A percentile compares a stretch with the other conserved stretches of the same genome.
Conservation (phyloP, 495 filamentous ascomycete species). For the Poronia punctata region DNA sequence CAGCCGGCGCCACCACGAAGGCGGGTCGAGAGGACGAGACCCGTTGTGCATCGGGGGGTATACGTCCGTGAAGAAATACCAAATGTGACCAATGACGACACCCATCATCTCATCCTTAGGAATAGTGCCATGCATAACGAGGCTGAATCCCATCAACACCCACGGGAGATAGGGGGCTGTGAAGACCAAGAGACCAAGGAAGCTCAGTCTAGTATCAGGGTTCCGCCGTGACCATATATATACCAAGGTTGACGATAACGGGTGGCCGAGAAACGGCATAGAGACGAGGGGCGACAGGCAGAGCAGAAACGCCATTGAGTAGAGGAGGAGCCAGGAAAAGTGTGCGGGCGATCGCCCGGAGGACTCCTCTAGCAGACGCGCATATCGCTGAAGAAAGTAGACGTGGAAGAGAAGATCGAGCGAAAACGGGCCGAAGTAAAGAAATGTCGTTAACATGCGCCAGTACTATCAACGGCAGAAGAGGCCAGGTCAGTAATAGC, state of each 20-base stretch:
- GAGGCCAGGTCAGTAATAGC: conserved; percentile 15
- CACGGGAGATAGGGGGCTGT: conserved; percentile 91
- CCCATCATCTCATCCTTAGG: conserved; percentile 96
- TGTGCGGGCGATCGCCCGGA: conserved; percentile 83
- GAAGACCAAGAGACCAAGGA: conserved; percentile 84
- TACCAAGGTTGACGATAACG: conserved; percentile 84
- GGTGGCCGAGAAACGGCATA: conserved; percentile 86
- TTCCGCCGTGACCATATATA: conserved; percentile 98
- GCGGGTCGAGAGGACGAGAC: conserved; percentile 81
- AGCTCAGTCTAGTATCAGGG: conserved; percentile 83
- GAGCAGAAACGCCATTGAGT: conserved; percentile 70
- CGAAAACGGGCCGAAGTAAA: conserved; percentile 92
- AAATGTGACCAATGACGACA: conserved; percentile 87
- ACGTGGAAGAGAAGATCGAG: conserved; percentile 97
- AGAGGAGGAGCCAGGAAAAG: conserved; percentile 90
- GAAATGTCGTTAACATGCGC: conserved; percentile 88
- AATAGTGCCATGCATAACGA: conserved; percentile 75
- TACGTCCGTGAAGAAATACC: conserved; percentile 97
- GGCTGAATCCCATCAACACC: conserved; percentile 87
- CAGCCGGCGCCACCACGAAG: conserved; percentile 80
- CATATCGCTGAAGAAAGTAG: conserved; percentile 97
- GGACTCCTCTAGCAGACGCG: conserved; percentile 88
- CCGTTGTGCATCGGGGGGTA: conserved; percentile 87
- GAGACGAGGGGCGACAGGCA: conserved; percentile 73
- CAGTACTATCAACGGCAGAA: conserved; percentile 61